phyloP scores from a whole-genome alignment of 352 stramenopile genomes.

The Globisporangium viniferum region DNA sequence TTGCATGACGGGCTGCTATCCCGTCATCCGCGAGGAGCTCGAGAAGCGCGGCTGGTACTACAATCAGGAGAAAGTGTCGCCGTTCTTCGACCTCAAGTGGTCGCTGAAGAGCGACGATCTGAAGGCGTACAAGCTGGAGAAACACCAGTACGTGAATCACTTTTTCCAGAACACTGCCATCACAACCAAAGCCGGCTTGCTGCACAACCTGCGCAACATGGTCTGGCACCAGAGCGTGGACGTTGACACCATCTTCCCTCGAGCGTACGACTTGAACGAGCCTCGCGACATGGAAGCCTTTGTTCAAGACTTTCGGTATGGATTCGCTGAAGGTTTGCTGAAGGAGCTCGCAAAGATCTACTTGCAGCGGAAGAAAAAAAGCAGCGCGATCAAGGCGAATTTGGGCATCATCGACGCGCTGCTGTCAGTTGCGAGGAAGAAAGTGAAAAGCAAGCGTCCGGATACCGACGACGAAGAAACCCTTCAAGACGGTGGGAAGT shows the following conservation, averaged over 20 bases:
- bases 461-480: conserved; percentile 10
- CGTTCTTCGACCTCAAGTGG: conserved; percentile 93
- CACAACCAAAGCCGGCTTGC: conserved; percentile 89
- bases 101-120: conserved; percentile 88
- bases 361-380: conserved; percentile 20
- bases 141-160: conserved; percentile 89
- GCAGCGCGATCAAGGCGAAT: conserved; percentile 34
- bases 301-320: conserved; percentile 89
- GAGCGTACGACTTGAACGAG: conserved; percentile 89
- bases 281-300: conserved; percentile 83
- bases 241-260: conserved; percentile 82
- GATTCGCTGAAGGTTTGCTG: conserved; percentile 76
- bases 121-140: conserved; percentile 71
- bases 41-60: conserved; percentile 87
- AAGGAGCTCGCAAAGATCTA: conserved; percentile 52
- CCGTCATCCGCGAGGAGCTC: conserved; percentile 87
- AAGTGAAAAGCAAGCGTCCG: conserved; percentile 45
- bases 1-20: conserved; percentile 90
- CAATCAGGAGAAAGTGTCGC: conserved; percentile 79
- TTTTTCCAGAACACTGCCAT: conserved; percentile 90
- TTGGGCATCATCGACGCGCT: conserved; percentile 58
- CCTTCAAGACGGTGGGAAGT: not conserved
- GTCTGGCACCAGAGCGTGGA: conserved; percentile 84
- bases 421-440: conserved; percentile 47
- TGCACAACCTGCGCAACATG: conserved; percentile 75